A percentile compares a stretch with the other conserved stretches of the same genome.
phyloP scores from a whole-genome alignment of 345 rosid species.

The Moricandia moricandioides region DNA sequence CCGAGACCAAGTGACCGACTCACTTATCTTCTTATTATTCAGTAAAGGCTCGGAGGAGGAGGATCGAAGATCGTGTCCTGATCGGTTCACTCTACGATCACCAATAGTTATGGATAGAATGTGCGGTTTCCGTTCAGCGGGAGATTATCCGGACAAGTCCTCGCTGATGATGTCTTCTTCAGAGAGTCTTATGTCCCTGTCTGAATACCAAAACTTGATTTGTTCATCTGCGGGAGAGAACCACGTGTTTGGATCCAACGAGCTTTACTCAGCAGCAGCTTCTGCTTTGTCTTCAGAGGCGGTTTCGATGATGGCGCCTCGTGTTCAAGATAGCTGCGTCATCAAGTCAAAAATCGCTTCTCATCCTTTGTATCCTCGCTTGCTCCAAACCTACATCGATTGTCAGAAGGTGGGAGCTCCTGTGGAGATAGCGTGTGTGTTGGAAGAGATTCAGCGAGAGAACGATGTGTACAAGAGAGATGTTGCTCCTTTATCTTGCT shows the following conservation, averaged over 20 bases:
- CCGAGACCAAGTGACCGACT: not conserved
- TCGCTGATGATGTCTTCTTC: constrained; percentile 41
- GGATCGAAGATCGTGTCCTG: constrained; percentile 9
- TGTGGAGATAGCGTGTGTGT: constrained; percentile 54
- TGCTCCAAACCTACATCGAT: constrained; percentile 81
- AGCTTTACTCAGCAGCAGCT: constrained; percentile 45
- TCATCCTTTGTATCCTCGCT: constrained; percentile 83
- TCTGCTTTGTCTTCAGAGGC: constrained; percentile 61
- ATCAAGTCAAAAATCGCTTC: constrained; percentile 77
- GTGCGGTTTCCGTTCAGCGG: constrained; percentile 42
- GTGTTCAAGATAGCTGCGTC: constrained; percentile 32
- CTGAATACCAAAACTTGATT: constrained; percentile 46
- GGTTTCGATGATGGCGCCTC: constrained; percentile 47
- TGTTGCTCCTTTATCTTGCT: constrained; percentile 40
- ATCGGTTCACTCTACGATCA: constrained; percentile 15
- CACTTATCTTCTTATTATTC: not conserved
- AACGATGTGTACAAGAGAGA: constrained; percentile 44
- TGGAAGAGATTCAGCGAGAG: constrained; percentile 64
- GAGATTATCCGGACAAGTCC: constrained; percentile 48
- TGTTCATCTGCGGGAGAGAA: constrained; percentile 45
- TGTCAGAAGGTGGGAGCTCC: constrained; percentile 99
- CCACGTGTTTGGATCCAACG: constrained; percentile 55
- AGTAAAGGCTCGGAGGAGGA: not conserved
- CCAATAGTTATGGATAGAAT: constrained; percentile 25
- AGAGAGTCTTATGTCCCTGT: constrained; percentile 54